Base-by-base conservation (phyloP, 345 rosid species). In the Arabis alpina region DNA sequence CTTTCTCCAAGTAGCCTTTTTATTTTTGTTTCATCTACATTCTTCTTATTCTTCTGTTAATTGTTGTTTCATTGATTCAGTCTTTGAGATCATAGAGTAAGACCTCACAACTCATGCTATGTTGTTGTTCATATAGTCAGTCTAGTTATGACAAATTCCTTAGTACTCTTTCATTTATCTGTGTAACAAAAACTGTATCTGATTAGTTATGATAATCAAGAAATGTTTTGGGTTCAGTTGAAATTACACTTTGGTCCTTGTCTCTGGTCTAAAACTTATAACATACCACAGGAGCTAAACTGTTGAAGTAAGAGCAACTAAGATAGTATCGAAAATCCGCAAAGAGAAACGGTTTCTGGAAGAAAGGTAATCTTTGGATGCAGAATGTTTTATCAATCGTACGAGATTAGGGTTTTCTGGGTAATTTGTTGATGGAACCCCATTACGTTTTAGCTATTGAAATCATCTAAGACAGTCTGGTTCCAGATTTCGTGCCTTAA, bases 241-340 rank as follows among this genome's bases (percentile, higher is more conserved):
- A 64, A 64, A 37, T 25, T 37, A 72, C 70, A 40, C 2, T 55
- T 44, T 15, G 6, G 3, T 27, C 76, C 76, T 72, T 63, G 14
- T n/a, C 68, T 19, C 23, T 19, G 23, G 23, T 19, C 23, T 19
- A 19, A 28, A 28, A 3, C 4, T 28, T 28, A 28, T 0, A 28
- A 28, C 32, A 28, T 28, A 28, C 4, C 32, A 28, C 32, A 28
- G 6, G 13, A 44, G 23, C 51, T 12, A 52, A 34, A 27, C 14
- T 41, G 32, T 40, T 40, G 2, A 64, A 45, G 34, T 13, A 32
- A 19, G 23, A 19, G 23, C 23, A 19, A 19, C 23, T 19, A 19
- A 19, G 23, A 19, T 19, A 19, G 23, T 19, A 19, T 19, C 23
- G 23, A 19, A 19, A 19, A 19, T 19, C 23, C 23, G 23, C 23